These are phyloP conservation scores for Aspergillus awamori DNA, from an alignment of 2,329 filamentous ascomycete species.

Conservation along the genomic window DNA sequence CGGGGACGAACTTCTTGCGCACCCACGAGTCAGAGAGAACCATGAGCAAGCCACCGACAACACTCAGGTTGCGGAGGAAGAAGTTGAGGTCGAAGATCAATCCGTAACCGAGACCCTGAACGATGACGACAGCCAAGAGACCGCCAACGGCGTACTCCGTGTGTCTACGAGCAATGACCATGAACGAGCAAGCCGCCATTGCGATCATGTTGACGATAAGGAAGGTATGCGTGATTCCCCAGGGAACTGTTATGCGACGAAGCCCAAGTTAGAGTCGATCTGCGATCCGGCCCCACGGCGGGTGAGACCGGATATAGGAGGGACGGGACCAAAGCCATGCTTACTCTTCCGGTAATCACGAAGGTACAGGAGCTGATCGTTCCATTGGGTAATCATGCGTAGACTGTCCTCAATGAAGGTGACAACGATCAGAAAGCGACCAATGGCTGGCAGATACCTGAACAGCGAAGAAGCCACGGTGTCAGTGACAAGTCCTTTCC, in stretches of 20 bases:
- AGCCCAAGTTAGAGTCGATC: constrained; percentile 19
- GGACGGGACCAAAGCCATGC: constrained; percentile 33
- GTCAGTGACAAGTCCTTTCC: constrained; percentile 28
- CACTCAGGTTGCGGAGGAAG: constrained; percentile 97
- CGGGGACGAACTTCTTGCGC: constrained; percentile 94
- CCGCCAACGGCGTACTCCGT: constrained; percentile 91
- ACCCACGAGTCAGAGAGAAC: constrained; percentile 98
- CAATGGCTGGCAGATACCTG: constrained; percentile 92
- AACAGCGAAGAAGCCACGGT: constrained; percentile 33
- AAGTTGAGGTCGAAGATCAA: constrained; percentile 99
- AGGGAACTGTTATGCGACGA: constrained; percentile 67
- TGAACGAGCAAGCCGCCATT: constrained; percentile 78
- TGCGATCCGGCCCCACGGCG: background rate
- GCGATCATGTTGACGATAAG: constrained; percentile 85
- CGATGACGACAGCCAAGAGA: constrained; percentile 85
- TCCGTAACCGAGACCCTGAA: constrained; percentile 94
- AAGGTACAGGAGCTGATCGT: constrained; percentile 89
- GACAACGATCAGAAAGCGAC: constrained; percentile 95
- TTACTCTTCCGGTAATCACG: constrained; percentile 91
- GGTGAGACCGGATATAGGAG: background rate
- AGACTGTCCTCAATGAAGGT: constrained; percentile 97
- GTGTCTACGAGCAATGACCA: constrained; percentile 91
- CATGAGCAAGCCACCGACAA: constrained; percentile 97
- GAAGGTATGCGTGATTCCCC: constrained; percentile 87
- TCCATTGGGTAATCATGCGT: constrained; percentile 97